Base-by-base conservation (phyloP, 495 filamentous ascomycete species). In the Friedmanniomyces simplex region DNA sequence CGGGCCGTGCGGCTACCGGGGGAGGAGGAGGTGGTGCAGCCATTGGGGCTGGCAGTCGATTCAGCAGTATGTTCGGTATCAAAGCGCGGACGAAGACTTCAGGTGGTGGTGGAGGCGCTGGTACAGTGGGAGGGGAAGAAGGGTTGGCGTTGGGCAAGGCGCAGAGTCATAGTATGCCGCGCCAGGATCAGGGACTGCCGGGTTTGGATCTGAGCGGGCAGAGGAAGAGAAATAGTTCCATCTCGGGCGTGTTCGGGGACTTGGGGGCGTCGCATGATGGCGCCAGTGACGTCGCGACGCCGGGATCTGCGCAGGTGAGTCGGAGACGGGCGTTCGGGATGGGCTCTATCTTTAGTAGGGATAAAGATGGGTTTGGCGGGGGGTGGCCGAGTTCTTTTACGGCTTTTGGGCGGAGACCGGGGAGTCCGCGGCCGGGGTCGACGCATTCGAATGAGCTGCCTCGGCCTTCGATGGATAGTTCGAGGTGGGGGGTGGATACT, bases 121-220 rank as follows among this genome's bases (percentile, higher is more conserved):
- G 46, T 8, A 14, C 18, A 6, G 46, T 14, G 24, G 46, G 5
- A 4, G 49, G n/a, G 13, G 57, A 67, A 22, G 66, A 71, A 28
- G 69, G 71, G 12, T 67, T 64, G 12, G 54, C 69, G 8, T 54
- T 74, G 52, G 63, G 67, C 18, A 53, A 62, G 25, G 55, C 64
- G 1, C 65, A 71, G 50, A 73, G 67, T 41, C 70, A 70, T 32
- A 71, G 68, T 16, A 57, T 74, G 58, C 71, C 71, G 11, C 57
- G 70, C 25, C 66, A 72, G 47, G 69, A 71, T 34, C 60, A 46
- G 47, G 46, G 55, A 18, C 3, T 57, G 20, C 28, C 50, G 11
- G 61, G 56, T 1, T 18, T 63, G 36, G 14, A 28, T 30, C 52
- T 52, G 30, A 20, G 34, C 22, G 41, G 24, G 51, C 57, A 18